Percentiles rank a stretch among this genome's conserved stretches.
These are phyloP conservation scores for Euryodendron excelsum DNA, from an alignment of 148 eudicot species.

Conservation along the genomic window DNA sequence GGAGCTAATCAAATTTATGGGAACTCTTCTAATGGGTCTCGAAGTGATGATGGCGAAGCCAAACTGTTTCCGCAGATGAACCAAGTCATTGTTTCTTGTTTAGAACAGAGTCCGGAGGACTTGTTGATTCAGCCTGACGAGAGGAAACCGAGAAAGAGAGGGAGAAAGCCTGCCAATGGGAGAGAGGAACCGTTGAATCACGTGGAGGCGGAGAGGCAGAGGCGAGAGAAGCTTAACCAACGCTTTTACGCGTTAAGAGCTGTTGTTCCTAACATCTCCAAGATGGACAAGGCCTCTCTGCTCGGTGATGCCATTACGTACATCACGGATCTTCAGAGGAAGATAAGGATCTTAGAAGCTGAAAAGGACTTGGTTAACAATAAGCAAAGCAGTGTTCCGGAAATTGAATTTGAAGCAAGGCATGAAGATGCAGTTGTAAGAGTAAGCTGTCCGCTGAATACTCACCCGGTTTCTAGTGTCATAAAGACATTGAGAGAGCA, in stretches of 20 bases:
- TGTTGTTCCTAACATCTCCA: too few relatives aligned
- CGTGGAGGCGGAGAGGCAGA: conserved; percentile 88
- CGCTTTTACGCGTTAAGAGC: conserved; percentile 23
- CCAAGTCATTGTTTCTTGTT: neutral
- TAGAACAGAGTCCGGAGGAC: conserved; percentile 49
- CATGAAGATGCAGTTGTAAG: conserved; percentile 65
- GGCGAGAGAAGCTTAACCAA: conserved; percentile 91
- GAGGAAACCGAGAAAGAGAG: conserved; percentile 71
- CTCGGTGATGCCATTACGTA: too few relatives aligned
- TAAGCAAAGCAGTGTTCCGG: conserved; percentile 37
- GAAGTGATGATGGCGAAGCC: conserved; percentile 45
- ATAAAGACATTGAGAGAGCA: conserved; percentile 59
- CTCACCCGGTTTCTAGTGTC: conserved; percentile 70
- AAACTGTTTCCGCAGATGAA: conserved; percentile 47
- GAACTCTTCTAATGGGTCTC: conserved; percentile 70
- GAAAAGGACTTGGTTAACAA: conserved; percentile 36
- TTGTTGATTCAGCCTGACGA: conserved; percentile 41
- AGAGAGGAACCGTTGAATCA: conserved; percentile 90
- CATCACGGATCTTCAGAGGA: too few relatives aligned
- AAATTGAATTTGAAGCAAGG: conserved; percentile 65
- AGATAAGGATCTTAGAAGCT: too few relatives aligned
- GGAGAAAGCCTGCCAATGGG: conserved; percentile 85
- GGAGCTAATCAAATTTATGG: conserved; percentile 49
- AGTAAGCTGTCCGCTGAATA: conserved; percentile 64
- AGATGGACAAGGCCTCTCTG: too few relatives aligned